Percentiles rank a stretch among this genome's conserved stretches.
Conservation (phyloP, 495 filamentous ascomycete genomes). For the Bacidia gigantensis region DNA sequence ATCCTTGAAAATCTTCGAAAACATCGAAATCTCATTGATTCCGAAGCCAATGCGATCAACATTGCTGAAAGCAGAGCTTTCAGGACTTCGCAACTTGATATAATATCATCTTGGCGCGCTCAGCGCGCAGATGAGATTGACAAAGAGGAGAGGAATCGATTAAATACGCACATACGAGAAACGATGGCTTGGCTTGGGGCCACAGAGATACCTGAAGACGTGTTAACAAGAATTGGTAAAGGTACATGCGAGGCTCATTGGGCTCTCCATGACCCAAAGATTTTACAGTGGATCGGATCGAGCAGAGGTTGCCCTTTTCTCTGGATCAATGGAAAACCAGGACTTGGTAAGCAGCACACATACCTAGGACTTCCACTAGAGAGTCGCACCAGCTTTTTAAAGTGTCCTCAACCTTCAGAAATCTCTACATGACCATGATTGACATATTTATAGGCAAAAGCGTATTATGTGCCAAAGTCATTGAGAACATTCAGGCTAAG, state of each 20-base stretch:
- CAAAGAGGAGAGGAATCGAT: conserved; percentile 2
- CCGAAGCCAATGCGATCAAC: conserved; percentile 20
- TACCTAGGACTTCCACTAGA: no score
- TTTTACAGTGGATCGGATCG: conserved; percentile 13
- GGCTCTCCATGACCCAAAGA: conserved; percentile 4
- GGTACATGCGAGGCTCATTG: conserved; percentile 3
- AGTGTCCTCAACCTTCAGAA: no score
- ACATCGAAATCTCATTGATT: conserved; percentile 28
- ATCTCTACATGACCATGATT: neutral
- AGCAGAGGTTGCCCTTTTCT: neutral
- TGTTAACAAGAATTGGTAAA: neutral
- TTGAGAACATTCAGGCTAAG: conserved; percentile 8
- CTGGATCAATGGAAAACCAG: conserved; percentile 17
- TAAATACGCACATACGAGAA: conserved; percentile 2
- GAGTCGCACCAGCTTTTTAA: no score
- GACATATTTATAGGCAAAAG: conserved; percentile 18
- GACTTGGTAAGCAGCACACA: conserved; percentile 8
- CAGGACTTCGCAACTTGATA: conserved; percentile 4
- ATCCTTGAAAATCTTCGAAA: conserved; percentile 26
- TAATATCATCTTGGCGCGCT: neutral
- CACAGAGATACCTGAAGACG: conserved; percentile 13
- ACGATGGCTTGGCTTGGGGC: conserved; percentile 11
- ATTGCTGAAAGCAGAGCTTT: conserved; percentile 18
- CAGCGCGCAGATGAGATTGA: conserved; percentile 7
- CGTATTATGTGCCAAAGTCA: conserved; percentile 15